Percentiles rank a stretch among this genome's conserved stretches.
Conservation (phyloP, 192 early-diverging fungal genomes). For the Gigaspora rosea region DNA sequence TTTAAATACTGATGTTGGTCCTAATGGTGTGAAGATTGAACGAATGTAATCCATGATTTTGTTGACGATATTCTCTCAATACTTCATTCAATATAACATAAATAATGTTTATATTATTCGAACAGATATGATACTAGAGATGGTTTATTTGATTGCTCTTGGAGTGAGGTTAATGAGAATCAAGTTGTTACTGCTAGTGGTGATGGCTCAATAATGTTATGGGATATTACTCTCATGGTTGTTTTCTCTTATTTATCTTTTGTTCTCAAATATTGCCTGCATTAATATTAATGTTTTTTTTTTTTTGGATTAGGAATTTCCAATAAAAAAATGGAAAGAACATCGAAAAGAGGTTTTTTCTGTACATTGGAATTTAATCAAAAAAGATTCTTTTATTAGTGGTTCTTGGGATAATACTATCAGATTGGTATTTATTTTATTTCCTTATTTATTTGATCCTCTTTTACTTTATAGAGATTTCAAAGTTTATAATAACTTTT, state of each 20-base stretch:
- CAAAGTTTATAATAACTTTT: not conserved
- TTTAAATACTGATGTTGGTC: constrained; percentile 53
- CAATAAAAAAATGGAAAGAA: constrained; percentile 89
- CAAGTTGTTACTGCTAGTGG: constrained; percentile 89
- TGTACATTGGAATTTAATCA: constrained; percentile 92
- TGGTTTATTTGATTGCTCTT: constrained; percentile 90
- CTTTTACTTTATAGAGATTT: not conserved
- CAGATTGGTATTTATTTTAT: constrained; percentile 74
- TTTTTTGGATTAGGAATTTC: constrained; percentile 65
- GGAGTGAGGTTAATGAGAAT: constrained; percentile 96
- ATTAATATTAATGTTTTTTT: constrained; percentile 1
- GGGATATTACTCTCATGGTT: constrained; percentile 84
- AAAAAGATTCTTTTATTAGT: constrained; percentile 86
- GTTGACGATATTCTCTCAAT: not conserved
- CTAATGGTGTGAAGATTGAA: constrained; percentile 53
- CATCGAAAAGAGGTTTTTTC: constrained; percentile 93
- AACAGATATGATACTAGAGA: constrained; percentile 94
- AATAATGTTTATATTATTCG: not conserved
- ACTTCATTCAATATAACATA: not conserved
- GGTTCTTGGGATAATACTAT: constrained; percentile 95
- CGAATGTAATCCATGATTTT: constrained; percentile 55
- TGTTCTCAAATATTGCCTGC: not conserved
- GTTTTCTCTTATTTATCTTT: not conserved
- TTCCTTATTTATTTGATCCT: not conserved
- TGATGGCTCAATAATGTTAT: constrained; percentile 94